A percentile compares a stretch with the other conserved stretches of the same genome.
Conservation (phyloP, 2,329 filamentous ascomycete species). For the Colletotrichum kahawae region DNA sequence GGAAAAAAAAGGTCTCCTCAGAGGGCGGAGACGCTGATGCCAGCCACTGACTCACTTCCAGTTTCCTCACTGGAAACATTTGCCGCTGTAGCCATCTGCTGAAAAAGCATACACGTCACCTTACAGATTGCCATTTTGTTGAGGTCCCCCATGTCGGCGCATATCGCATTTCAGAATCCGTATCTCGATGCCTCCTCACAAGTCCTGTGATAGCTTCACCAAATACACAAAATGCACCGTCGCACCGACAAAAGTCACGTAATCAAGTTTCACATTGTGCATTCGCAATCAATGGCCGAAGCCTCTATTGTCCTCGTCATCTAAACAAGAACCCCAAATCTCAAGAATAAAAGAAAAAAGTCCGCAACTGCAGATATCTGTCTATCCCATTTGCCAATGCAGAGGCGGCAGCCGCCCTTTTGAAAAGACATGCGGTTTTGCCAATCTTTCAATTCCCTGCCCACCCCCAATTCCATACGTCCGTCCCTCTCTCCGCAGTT, state of each 20-base stretch:
- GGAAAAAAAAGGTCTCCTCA: neutral
- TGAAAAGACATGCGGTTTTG: neutral
- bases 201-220: neutral
- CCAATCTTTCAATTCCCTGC: neutral
- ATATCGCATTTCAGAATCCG: neutral
- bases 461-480: neutral
- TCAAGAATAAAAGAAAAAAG: neutral
- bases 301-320: conserved; percentile 22
- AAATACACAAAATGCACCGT: neutral
- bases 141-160: neutral
- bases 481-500: no score
- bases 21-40: neutral
- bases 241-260: no score
- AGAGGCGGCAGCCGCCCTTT: neutral
- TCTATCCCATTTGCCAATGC: conserved; percentile 17
- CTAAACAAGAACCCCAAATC: conserved; percentile 7
- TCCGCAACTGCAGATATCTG: conserved; percentile 13
- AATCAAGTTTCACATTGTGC: no score
- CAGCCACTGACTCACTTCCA: neutral
- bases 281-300: neutral
- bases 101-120: neutral
- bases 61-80: neutral
- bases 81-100: neutral
- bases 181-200: neutral
- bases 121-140: neutral